A percentile compares a stretch with the other conserved stretches of the same genome.
Conservation (phyloP, 2,329 filamentous ascomycete genomes). For the Hypoxylon rubiginosum region DNA sequence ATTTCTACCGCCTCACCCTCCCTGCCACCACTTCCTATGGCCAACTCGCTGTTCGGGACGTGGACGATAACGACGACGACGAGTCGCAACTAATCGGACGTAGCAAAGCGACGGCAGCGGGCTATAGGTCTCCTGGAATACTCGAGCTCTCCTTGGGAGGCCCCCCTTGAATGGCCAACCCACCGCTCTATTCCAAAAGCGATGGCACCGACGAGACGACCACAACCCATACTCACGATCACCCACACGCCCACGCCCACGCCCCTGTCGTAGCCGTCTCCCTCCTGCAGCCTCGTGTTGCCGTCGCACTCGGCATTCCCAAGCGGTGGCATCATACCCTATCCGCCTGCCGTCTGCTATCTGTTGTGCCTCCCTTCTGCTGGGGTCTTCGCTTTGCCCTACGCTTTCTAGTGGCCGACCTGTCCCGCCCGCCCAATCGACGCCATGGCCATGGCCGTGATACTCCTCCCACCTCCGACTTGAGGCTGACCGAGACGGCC, state of each 20-base stretch:
- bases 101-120: conserved; percentile 13
- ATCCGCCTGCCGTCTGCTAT: conserved; percentile 78
- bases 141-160: conserved; percentile 29
- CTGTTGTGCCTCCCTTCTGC: conserved; percentile 77
- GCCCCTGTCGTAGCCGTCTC: conserved; percentile 51
- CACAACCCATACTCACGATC: background rate
- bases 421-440: conserved; percentile 55
- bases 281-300: conserved; percentile 80
- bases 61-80: conserved; percentile 10
- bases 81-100: conserved; percentile 18
- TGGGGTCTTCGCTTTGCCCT: conserved; percentile 79
- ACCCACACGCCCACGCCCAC: background rate
- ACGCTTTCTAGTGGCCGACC: conserved; percentile 75
- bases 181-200: conserved; percentile 29
- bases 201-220: conserved; percentile 32
- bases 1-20: background rate
- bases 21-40: conserved; percentile 25
- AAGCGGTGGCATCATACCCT: conserved; percentile 80
- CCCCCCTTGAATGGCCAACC: conserved; percentile 43
- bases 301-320: conserved; percentile 81
- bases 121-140: background rate
- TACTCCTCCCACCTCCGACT: conserved; percentile 62
- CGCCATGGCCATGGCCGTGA: conserved; percentile 54
- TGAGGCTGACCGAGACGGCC: conserved; percentile 75
- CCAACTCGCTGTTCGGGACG: conserved; percentile 16